phyloP scores from a whole-genome alignment of 1,284 basidiomycete species.

The Ceraceosorus bombacis region DNA sequence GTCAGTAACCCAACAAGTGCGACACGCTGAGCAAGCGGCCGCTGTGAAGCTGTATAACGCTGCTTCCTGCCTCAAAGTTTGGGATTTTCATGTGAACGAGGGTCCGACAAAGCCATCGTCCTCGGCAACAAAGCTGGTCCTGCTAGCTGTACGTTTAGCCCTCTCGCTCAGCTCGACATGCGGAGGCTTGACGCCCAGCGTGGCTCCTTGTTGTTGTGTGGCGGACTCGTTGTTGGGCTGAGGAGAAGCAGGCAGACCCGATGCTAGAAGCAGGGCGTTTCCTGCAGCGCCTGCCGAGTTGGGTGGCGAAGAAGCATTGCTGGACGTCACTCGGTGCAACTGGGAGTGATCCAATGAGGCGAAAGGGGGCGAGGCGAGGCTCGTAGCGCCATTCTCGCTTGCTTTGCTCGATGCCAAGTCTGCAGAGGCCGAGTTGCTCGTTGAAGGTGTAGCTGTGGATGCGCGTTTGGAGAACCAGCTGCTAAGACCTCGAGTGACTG shows the following conservation, averaged over 20 bases:
- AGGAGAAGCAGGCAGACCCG: no score
- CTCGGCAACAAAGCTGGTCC: constrained; percentile 3
- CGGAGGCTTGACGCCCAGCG: background rate
- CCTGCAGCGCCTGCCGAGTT: no score
- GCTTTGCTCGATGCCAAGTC: background rate
- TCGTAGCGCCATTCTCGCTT: background rate
- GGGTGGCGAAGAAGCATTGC: background rate
- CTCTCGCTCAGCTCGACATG: background rate
- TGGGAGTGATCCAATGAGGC: constrained; percentile 9
- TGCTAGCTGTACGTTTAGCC: background rate
- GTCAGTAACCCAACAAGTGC: no score
- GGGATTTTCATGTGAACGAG: constrained; percentile 16
- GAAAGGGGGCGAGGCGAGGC: constrained; percentile 10
- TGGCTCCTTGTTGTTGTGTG: no score
- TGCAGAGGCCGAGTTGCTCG: background rate
- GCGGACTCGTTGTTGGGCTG: no score
- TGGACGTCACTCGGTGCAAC: background rate
- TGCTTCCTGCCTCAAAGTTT: no score
- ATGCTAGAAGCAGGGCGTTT: no score
- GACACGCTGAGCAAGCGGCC: no score
- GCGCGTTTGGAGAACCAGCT: constrained; percentile 3
- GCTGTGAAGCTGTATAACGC: no score
- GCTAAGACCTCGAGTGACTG: background rate
- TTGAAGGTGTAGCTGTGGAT: background rate
- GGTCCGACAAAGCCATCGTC: constrained; percentile 10